Evolutionary conservation across 2,329 filamentous ascomycete species (phyloP), one percentile per base, ranked within the genome.

Genomic region (Westerdykella aurantiaca): DNA sequence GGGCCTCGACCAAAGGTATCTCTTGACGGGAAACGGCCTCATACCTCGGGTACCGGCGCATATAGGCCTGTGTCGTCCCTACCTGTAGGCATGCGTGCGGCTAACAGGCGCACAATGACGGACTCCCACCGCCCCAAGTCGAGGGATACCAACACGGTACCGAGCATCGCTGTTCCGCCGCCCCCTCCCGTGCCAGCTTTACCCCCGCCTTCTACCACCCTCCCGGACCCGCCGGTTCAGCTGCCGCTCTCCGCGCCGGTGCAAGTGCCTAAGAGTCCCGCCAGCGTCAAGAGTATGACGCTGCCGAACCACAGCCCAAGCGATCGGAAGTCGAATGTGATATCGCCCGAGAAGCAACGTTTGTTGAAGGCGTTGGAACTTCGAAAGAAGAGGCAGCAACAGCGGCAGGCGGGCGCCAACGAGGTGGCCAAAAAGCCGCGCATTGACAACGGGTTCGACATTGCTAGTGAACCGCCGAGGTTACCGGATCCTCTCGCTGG

Each of bases 301-400:
- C 63, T 71, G 18, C 60, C 64, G 39, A 60, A 41, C 50, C 61
- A 60, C 41, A 58, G 50, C 41, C 12, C 6, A 2, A 56, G 56
- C 42, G 53, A 56, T 57, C 48, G 56, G 61, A 73, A 52, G 61
- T 70, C 66, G 56, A 74, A 64, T 10, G 70, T 72, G n/a, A 85
- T 94, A 58, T 88, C 88, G 1, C 87, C 88, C 0, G 93, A 98
- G 66, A 97, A 94, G 71, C 82, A 87, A 48, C 79, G 93, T 43
- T 73, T 98, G 50, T 90, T 95, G 87, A 96, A 94, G 71, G 93
- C 93, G 6, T 78, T 96, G 70, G 86, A 96, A 67, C 69, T 96
- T 54, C 80, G 91, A 41, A 93, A 94, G 68, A 88, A 86, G 69
- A 89, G 88, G 66, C 82, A 83, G 60, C 67, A 67, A 40, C 61